Conservation (phyloP, 1,139 yeast genomes). For the Yamadazyma taylorii region DNA sequence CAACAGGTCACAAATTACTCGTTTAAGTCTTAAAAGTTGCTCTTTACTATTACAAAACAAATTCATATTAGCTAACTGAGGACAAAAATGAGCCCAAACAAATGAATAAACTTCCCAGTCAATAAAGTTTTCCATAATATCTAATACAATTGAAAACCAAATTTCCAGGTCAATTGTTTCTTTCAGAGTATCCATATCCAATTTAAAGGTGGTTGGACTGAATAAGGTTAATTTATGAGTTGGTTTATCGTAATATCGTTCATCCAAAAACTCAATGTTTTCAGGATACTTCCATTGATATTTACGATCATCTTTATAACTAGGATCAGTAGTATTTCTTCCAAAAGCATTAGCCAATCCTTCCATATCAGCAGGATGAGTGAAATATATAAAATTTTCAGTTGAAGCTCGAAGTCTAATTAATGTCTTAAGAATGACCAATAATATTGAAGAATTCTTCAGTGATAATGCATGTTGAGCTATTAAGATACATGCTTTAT, state of each 20-base stretch:
- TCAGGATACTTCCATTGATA: conserved; percentile 67
- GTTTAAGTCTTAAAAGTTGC: conserved; percentile 47
- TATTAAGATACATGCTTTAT: conserved; percentile 25
- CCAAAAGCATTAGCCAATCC: conserved; percentile 63
- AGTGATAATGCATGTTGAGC: conserved; percentile 28
- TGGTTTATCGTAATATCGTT: conserved; percentile 38
- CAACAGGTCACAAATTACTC: conserved; percentile 61
- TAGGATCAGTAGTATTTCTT: conserved; percentile 38
- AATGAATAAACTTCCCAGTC: conserved; percentile 75
- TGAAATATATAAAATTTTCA: conserved; percentile 47
- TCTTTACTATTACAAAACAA: conserved; percentile 49
- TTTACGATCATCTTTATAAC: conserved; percentile 15
- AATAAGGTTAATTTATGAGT: conserved; percentile 16
- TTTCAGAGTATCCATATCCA: conserved; percentile 13
- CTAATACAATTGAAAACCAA: conserved; percentile 55
- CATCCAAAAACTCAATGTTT: conserved; percentile 46
- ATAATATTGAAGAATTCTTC: conserved; percentile 34
- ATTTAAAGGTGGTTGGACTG: conserved; percentile 14
- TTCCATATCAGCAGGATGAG: conserved; percentile 62
- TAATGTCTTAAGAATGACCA: conserved; percentile 54
- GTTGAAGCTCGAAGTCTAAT: conserved; percentile 55
- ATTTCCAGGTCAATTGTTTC: conserved; percentile 38
- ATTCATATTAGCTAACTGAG: conserved; percentile 65
- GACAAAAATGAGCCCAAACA: conserved; percentile 66
- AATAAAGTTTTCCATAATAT: conserved; percentile 53